phyloP scores from a whole-genome alignment of 495 filamentous ascomycete genomes.

The Sordaria brevicollis region DNA sequence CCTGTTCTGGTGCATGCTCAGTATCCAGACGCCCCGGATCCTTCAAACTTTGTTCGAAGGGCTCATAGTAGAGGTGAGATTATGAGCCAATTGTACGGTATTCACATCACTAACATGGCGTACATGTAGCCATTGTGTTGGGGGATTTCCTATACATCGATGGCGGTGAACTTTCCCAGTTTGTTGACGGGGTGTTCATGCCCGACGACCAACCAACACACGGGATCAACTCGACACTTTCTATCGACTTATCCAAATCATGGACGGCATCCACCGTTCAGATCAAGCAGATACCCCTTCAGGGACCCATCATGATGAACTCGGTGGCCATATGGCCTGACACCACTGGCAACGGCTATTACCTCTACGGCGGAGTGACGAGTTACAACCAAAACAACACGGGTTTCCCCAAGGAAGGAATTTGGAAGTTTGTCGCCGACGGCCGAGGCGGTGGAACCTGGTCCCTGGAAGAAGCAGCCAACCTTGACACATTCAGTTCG shows the following conservation, averaged over 20 bases:
- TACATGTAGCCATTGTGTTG: conserved; percentile 2
- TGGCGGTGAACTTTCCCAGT: conserved; percentile 6
- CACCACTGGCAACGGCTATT: conserved; percentile 14
- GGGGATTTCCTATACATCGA: conserved; percentile 6
- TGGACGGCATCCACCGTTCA: conserved; percentile 22
- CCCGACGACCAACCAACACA: background rate
- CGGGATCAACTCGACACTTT: conserved; percentile 21
- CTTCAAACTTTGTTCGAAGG: no score
- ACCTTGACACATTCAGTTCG: background rate
- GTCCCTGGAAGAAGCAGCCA: conserved; percentile 6
- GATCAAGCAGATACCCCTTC: conserved; percentile 14
- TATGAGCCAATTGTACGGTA: no score
- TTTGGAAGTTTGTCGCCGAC: conserved; percentile 27
- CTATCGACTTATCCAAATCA: conserved; percentile 24
- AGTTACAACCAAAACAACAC: conserved; percentile 6
- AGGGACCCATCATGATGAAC: conserved; percentile 10
- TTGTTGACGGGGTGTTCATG: background rate
- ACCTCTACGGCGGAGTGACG: conserved; percentile 27
- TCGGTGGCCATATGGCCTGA: conserved; percentile 20
- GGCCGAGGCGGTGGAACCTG: conserved; percentile 26
- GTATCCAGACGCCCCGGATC: no score
- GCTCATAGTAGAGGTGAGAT: no score
- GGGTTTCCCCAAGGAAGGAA: conserved; percentile 1
- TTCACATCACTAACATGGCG: no score
- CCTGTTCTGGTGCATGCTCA: no score